Evolutionary conservation across 805 yeast genomes (phyloP), one percentile per base, ranked within the genome.

Genomic region (Metschnikowia aberdeeniae): DNA sequence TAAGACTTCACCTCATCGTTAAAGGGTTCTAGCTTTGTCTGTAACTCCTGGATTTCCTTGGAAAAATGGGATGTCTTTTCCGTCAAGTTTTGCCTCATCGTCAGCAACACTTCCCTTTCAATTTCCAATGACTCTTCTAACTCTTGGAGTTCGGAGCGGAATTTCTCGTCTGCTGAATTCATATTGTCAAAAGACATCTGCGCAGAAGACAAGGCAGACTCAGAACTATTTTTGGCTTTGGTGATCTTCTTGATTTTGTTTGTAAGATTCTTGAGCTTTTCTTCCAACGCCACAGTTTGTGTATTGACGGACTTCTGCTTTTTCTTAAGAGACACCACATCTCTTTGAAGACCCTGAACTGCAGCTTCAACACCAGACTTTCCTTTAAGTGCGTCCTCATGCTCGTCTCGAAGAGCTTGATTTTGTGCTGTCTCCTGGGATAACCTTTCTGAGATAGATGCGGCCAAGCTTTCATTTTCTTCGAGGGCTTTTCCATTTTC

Each of bases 21-120:
- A 90, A 95, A 89, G 0, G 98, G 99, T 53, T 86, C 90, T 6
- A 89, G 66, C 48, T 83, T 73, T 6, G 71, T 73, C 59, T 87
- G 90, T 33, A 81, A 65, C 11, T 58, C 55, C 52, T 80, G 85
- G 42, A 90, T 84, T 56, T 86, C 76, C 7, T 73, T 75, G 1
- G 90, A 78, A 44, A 84, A 74, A 2, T 68, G 81, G 9, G 80
- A 74, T 0, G 98, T 92, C 59, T 88, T 87, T 38, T 80, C 83
- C 7, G 88, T 80, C 37, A 93, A 72, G 26, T 78, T 80, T 6
- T 72, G 53, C 55, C 89, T 80, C 10, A 90, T 81, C 22, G 74
- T 74, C 43, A 81, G 85, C 19, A 92, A 65, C n/a, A 66, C 68
- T 0, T 58, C 58, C 45, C 77, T 81, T 57, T 89, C 96, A 0